Percentiles rank a stretch among this genome's conserved stretches.
phyloP scores from a whole-genome alignment of 2,329 filamentous ascomycete genomes.

The Phialemoniopsis sp. region DNA sequence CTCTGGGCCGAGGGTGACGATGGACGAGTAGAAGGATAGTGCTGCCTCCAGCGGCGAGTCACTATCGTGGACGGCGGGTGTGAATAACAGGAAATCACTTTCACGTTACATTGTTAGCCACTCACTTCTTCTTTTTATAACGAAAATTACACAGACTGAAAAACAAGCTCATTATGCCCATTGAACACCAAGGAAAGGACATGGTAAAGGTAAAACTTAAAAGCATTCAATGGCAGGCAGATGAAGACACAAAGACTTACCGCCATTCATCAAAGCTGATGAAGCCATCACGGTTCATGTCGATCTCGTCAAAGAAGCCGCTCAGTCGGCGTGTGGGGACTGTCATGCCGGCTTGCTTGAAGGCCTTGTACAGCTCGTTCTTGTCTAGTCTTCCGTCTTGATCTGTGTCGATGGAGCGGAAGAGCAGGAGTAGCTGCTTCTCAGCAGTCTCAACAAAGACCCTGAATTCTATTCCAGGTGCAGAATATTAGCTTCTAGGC shows the following conservation, averaged over 20 bases:
- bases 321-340: constrained; percentile 75
- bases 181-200: too few species aligned
- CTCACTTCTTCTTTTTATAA: too few species aligned
- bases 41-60: constrained; percentile 74
- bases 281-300: constrained; percentile 80
- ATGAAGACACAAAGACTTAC: constrained; percentile 49
- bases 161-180: too few species aligned
- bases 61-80: constrained; percentile 59
- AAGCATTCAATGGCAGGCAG: too few species aligned
- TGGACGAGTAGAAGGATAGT: constrained; percentile 85
- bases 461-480: constrained; percentile 68
- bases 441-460: constrained; percentile 86
- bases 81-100: constrained; percentile 91
- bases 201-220: too few species aligned
- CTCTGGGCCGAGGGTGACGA: constrained; percentile 85
- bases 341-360: constrained; percentile 71
- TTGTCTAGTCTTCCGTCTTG: constrained; percentile 83
- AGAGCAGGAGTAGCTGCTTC: constrained; percentile 74
- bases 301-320: constrained; percentile 85
- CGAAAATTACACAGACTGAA: too few species aligned
- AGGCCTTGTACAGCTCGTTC: constrained; percentile 75
- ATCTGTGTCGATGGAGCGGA: constrained; percentile 82
- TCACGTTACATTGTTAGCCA: constrained; percentile 3
- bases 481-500: neutral
- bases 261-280: constrained; percentile 96